phyloP scores from a whole-genome alignment of 805 yeast species.

The Yarrowia bubula region DNA sequence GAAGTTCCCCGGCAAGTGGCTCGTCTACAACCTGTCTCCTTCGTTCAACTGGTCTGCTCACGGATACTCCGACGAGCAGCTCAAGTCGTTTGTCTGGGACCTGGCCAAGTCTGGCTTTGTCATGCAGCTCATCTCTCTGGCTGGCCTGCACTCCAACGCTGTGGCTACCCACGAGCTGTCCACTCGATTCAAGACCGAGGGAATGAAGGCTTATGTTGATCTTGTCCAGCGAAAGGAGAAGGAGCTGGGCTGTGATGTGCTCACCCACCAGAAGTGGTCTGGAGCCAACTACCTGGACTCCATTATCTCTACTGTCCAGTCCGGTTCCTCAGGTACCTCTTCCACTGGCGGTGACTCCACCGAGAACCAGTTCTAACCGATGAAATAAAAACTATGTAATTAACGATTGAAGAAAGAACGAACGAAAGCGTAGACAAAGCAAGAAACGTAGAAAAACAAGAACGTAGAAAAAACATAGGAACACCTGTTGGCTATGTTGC shows the following conservation, averaged over 20 bases:
- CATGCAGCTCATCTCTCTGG: constrained; percentile 58
- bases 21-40: constrained; percentile 61
- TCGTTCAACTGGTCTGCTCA: constrained; percentile 60
- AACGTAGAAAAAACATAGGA: too few species aligned
- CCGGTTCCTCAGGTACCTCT: constrained; percentile 47
- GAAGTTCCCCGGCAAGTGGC: constrained; percentile 51
- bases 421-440: too few species aligned
- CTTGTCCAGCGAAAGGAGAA: constrained; percentile 51
- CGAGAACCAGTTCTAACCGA: constrained; percentile 36
- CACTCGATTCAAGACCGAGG: constrained; percentile 48
- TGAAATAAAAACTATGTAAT: background rate
- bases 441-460: too few species aligned
- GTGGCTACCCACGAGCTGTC: constrained; percentile 53
- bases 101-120: constrained; percentile 58
- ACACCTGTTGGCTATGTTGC: too few species aligned
- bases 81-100: constrained; percentile 52
- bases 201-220: constrained; percentile 60
- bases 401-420: background rate
- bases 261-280: constrained; percentile 63
- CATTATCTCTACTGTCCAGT: constrained; percentile 45
- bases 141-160: constrained; percentile 58
- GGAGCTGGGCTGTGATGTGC: constrained; percentile 48
- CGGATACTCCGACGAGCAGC: constrained; percentile 50
- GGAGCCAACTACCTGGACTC: constrained; percentile 57
- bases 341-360: constrained; percentile 48